Evolutionary conservation across 163 green algal genomes (phyloP).

Genomic region (Chloromonas sp.): DNA sequence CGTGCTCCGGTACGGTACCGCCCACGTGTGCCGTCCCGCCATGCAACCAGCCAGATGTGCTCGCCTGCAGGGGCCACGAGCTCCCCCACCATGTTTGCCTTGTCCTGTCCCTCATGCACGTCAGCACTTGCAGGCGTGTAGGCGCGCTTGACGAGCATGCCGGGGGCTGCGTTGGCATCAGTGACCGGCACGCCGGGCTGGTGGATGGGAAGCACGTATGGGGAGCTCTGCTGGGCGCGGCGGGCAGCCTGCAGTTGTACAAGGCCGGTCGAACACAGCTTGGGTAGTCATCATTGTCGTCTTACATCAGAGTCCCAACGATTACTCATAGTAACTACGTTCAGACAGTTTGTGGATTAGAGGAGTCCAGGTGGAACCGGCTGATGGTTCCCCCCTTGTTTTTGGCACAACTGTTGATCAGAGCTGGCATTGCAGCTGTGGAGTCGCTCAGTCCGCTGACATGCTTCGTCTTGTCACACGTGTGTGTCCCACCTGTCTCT

Average conservation of each 20-base stretch:
- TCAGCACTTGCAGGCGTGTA: background rate
- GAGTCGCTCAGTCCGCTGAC: no score
- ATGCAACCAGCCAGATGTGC: constrained; percentile 14
- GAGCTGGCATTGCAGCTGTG: no score
- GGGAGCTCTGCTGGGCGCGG: background rate
- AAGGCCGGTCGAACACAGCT: no score
- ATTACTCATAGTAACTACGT: no score
- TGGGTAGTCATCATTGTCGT: no score
- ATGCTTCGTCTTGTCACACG: no score
- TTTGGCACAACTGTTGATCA: no score
- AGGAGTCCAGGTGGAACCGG: no score
- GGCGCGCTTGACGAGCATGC: constrained; percentile 24
- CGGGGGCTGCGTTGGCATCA: constrained; percentile 19
- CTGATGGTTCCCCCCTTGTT: no score
- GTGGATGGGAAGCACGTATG: constrained; percentile 15
- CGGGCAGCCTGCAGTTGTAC: background rate
- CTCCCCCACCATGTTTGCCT: constrained; percentile 16
- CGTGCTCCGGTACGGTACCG: constrained; percentile 5
- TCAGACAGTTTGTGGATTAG: no score
- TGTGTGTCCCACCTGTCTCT: constrained; percentile 3
- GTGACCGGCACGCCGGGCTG: constrained; percentile 17
- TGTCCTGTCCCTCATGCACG: constrained; percentile 10
- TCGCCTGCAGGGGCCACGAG: background rate
- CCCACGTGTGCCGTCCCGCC: constrained; percentile 9
- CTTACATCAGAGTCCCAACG: no score